Evolutionary conservation across 140 eudicot species (phyloP), one percentile per base, ranked within the genome.

Genomic region (Erigeron philadelphicus): DNA sequence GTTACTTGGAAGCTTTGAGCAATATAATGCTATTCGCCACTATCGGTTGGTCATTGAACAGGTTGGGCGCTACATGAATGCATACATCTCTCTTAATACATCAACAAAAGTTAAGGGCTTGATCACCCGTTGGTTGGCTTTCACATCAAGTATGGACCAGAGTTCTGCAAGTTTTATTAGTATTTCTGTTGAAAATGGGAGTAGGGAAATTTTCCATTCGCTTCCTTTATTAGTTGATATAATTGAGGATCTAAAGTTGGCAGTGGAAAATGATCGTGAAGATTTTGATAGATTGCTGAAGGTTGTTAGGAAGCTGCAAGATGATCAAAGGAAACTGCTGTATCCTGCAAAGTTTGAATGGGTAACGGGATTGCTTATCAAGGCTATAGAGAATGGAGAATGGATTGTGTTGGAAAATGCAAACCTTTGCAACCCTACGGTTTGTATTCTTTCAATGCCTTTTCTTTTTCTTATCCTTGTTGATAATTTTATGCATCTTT

Each of bases 371-470:
- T 48, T 80, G 70, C 82, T 94, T 25, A 73, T 87, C 41, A 89
- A 86, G 81, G 99, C 97, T 42, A 87, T 94, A 48, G 91, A 89
- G 67, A 87, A 89, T 76, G 99, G 99, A 42, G 99, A 94, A 69
- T 89, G 99, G 99, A 84, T 94, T 64, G 88, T 94, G 55, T 83
- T 94, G 5, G 95, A 89, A 72, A 90, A 94, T 80, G 99, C 99
- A 1, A 94, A 94, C 69, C 95, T 94, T 59, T 94, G 99, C 88
- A 94, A 89, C 80, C 97, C 99, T 41, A 94, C 99, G 91, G 99
- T 93, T 18, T 31, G 96, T 81, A 62, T 66, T 58, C 31, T 48
- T 59, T 10, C 8, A 11, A 38, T 61, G 18, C 2, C 7, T 56
- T 55, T 23, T 7, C 2, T 65, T 65, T 68, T 12, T 17, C 19